Evolutionary conservation across 495 filamentous ascomycete species (phyloP).

Genomic region (Penicillium riverlandense): DNA sequence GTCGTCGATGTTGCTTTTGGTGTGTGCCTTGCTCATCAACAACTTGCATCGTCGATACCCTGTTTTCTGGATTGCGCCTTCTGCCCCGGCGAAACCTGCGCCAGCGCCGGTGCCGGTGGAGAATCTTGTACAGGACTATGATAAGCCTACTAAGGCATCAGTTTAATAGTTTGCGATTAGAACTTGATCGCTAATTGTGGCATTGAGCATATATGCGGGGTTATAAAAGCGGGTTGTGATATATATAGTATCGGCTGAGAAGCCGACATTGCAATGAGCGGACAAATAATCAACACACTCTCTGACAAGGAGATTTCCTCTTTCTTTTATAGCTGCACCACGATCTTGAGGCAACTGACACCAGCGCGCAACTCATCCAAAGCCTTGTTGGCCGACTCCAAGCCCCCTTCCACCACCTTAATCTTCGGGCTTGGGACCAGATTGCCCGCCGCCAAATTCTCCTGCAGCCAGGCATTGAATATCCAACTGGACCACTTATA

Average conservation of each 20-base stretch:
- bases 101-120: neutral
- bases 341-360: slow-evolving; percentile 12
- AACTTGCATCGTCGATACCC: slow-evolving; percentile 68
- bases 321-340: neutral
- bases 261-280: no score
- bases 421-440: slow-evolving; percentile 12
- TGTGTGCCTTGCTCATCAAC: slow-evolving; percentile 58
- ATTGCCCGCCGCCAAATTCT: slow-evolving; percentile 3
- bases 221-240: no score
- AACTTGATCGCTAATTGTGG: no score
- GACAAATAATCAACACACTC: no score
- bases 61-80: slow-evolving; percentile 52
- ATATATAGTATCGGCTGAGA: no score
- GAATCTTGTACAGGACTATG: neutral
- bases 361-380: slow-evolving; percentile 12
- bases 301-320: no score
- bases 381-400: slow-evolving; percentile 9
- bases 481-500: slow-evolving; percentile 18
- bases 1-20: slow-evolving; percentile 53
- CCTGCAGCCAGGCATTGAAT: slow-evolving; percentile 34
- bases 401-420: slow-evolving; percentile 11
- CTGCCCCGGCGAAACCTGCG: slow-evolving; percentile 6
- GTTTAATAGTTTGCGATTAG: no score
- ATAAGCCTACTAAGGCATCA: no score
- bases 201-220: no score